phyloP scores from a whole-genome alignment of 2,329 filamentous ascomycete species.

The Colletotrichum sp. region DNA sequence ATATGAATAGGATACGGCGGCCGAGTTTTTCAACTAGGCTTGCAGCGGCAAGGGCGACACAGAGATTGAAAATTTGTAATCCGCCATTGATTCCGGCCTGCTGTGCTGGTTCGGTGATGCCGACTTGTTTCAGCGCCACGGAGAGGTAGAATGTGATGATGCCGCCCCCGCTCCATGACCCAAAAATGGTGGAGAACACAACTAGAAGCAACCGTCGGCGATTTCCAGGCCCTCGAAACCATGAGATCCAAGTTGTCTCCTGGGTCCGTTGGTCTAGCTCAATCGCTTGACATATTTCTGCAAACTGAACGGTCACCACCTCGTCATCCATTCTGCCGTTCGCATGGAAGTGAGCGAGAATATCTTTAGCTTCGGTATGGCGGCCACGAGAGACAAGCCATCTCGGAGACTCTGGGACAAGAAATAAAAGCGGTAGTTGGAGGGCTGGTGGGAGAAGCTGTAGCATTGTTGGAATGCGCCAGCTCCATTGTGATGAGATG shows the following conservation, averaged over 20 bases:
- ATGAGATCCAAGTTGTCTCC: neutral
- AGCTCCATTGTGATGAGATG: neutral
- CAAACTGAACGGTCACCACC: neutral
- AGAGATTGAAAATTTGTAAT: constrained; percentile 31
- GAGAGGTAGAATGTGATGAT: constrained; percentile 29
- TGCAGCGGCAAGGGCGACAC: constrained; percentile 25
- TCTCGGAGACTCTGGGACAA: neutral
- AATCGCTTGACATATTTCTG: neutral
- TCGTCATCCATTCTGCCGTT: neutral
- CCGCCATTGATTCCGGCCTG: constrained; percentile 30
- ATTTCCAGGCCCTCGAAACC: neutral
- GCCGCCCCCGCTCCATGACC: constrained; percentile 35
- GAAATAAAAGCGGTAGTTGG: neutral
- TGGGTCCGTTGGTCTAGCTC: neutral
- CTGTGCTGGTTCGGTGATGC: constrained; percentile 24
- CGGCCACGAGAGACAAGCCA: neutral
- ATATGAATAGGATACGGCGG: constrained; percentile 26
- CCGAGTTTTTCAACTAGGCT: constrained; percentile 30
- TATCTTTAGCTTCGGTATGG: neutral
- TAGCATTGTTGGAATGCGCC: neutral
- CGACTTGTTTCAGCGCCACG: constrained; percentile 16
- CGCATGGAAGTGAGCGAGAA: neutral
- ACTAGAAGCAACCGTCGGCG: neutral
- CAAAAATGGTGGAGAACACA: neutral
- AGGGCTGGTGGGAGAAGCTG: neutral